Base-by-base conservation (phyloP, 2,329 filamentous ascomycete genomes). In the Aspergillus alliaceus region DNA sequence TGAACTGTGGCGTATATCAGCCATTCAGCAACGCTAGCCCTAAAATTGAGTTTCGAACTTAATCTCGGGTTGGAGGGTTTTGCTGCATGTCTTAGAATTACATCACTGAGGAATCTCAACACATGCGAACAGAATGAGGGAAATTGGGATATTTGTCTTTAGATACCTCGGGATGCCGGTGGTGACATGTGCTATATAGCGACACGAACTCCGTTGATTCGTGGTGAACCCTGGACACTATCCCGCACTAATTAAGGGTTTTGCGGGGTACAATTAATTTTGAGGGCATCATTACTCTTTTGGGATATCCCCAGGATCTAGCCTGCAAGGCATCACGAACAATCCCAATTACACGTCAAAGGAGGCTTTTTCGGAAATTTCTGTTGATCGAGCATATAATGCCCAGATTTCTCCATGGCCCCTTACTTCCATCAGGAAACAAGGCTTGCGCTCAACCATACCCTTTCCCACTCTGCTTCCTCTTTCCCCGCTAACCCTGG, bases 261-360 rank as follows among this genome's bases (percentile, higher is more conserved):
- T 53, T 53, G 51, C 51, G 51, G 51, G 51, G 51, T 53, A 32
- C 39, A 53, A 53, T 53, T 29, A 32, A 46, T 22, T 24, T 22
- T 39, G 34, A n/a, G n/a, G 15, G 27, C 25, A 40, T 22, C 35
- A 12, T 18, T 42, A 24, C 50, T 11, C 9, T 11, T 4, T 20
- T 22, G 4, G n/a, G 34, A 12, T 22, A 25, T 9, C n/a, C 37
- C 25, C 35, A n/a, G 44, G 44, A 20, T 31, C 14, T 20, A 27
- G 8, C 25, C 24, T 31, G n/a, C 25, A 47, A 7, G 8, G 5
- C 15, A 14, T 2, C 9, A 20, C 9, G 27, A 15, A n/a, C 18
- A 18, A 46, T 27, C 12, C 9, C 29, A 18, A 47, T 47, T 47
- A 47, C 18, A 18, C 25, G 15, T 9, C n/a, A 9, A 20, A 6